A percentile compares a stretch with the other conserved stretches of the same genome.
Evolutionary conservation across 495 filamentous ascomycete species (phyloP).

Genomic region (Penicillium roqueforti): DNA sequence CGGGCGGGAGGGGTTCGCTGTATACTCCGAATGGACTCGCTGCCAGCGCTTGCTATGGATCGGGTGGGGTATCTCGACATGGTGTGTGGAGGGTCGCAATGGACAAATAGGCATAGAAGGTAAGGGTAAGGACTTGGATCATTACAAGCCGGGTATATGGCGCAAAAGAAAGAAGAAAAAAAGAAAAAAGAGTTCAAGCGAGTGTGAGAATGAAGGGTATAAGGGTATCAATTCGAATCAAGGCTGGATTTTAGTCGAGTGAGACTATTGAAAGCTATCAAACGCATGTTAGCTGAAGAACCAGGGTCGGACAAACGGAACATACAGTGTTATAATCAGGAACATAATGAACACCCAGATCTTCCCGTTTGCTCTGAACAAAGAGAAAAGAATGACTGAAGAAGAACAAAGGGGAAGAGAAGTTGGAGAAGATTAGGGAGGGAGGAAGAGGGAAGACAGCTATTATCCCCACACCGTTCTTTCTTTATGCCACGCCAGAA

Average conservation of each 20-base stretch:
- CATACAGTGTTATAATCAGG: conserved; percentile 15
- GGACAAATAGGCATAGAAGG: neutral
- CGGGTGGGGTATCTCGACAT: conserved; percentile 18
- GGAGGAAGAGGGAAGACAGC: conserved; percentile 4
- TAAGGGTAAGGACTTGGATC: conserved; percentile 7
- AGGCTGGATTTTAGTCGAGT: conserved; percentile 19
- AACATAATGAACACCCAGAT: conserved; percentile 21
- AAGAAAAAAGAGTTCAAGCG: neutral
- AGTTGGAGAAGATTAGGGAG: conserved; percentile 7
- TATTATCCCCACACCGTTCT: neutral
- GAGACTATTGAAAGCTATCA: conserved; percentile 16
- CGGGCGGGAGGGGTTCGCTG: conserved; percentile 16
- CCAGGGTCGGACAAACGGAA: conserved; percentile 11
- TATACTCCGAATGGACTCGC: conserved; percentile 16
- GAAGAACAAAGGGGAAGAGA: conserved; percentile 1
- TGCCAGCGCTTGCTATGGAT: conserved; percentile 24
- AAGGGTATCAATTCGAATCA: conserved; percentile 18
- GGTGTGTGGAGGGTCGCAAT: neutral
- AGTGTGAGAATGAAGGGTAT: conserved; percentile 20
- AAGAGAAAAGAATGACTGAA: neutral
- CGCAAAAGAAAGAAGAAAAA: conserved; percentile 5
- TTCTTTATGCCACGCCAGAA: no score
- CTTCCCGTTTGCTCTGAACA: neutral
- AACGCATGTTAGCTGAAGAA: conserved; percentile 17
- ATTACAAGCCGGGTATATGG: conserved; percentile 25